phyloP scores from a whole-genome alignment of 495 filamentous ascomycete genomes.

The Aspergillus cavernicola region DNA sequence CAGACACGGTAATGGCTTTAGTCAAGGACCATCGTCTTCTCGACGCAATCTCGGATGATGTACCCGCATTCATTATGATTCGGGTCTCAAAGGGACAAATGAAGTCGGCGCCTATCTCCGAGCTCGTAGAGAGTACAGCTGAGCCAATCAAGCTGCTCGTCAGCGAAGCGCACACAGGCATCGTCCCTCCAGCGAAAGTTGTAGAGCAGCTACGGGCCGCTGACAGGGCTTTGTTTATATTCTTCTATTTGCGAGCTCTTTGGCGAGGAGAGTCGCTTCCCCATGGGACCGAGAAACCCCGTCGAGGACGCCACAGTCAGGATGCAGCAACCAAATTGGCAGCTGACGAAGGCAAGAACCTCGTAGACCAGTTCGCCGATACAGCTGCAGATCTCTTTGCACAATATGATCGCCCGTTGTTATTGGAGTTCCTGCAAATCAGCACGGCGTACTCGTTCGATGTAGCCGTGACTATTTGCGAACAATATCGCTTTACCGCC shows the following conservation, averaged over 20 bases:
- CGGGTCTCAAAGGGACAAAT: conserved; percentile 73
- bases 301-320: conserved; percentile 35
- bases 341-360: conserved; percentile 61
- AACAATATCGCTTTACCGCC: conserved; percentile 69
- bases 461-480: conserved; percentile 71
- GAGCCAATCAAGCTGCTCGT: conserved; percentile 85
- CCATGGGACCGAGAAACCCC: conserved; percentile 34
- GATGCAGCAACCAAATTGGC: conserved; percentile 45
- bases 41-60: conserved; percentile 81
- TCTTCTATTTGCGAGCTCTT: conserved; percentile 83
- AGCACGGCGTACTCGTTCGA: conserved; percentile 83
- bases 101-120: conserved; percentile 57
- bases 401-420: conserved; percentile 67
- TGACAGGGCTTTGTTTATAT: conserved; percentile 66
- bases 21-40: conserved; percentile 81
- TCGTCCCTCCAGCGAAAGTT: conserved; percentile 73
- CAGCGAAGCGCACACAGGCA: conserved; percentile 83
- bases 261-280: conserved; percentile 68
- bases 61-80: conserved; percentile 81
- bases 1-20: conserved; percentile 78
- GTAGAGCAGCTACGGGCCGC: conserved; percentile 64
- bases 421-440: conserved; percentile 83
- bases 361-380: conserved; percentile 83
- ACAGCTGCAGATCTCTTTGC: conserved; percentile 82
- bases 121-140: conserved; percentile 71